phyloP scores from a whole-genome alignment of 2,329 filamentous ascomycete species.

The Pseudogymnoascus sp. region DNA sequence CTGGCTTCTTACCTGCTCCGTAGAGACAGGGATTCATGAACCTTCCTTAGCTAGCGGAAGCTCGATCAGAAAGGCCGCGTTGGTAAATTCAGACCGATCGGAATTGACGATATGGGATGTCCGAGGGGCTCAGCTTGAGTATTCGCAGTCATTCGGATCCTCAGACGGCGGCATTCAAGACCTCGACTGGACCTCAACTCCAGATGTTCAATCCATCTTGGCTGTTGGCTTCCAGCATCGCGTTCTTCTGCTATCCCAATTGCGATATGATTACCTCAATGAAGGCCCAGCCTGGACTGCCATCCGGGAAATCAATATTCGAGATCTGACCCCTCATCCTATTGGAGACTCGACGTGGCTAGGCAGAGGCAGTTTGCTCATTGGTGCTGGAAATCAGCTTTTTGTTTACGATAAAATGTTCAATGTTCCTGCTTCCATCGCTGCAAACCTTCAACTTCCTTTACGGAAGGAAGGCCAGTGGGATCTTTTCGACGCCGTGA shows the following conservation, averaged over 20 bases:
- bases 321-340: slow-evolving; percentile 76
- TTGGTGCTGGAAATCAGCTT: slow-evolving; percentile 86
- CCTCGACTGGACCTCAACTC: slow-evolving; percentile 89
- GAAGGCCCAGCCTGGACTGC: slow-evolving; percentile 84
- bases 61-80: slow-evolving; percentile 76
- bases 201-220: slow-evolving; percentile 79
- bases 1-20: slow-evolving; percentile 75
- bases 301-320: slow-evolving; percentile 74
- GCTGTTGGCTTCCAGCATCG: slow-evolving; percentile 89
- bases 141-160: slow-evolving; percentile 65
- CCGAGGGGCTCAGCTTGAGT: slow-evolving; percentile 72
- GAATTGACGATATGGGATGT: slow-evolving; percentile 89
- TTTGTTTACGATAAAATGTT: slow-evolving; percentile 78
- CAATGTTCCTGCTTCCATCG: slow-evolving; percentile 33
- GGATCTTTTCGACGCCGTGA: slow-evolving; percentile 76
- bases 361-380: slow-evolving; percentile 73
- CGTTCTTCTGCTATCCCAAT: slow-evolving; percentile 74
- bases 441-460: slow-evolving; percentile 14
- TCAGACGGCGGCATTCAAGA: slow-evolving; percentile 72
- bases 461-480: slow-evolving; percentile 19
- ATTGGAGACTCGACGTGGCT: slow-evolving; percentile 94
- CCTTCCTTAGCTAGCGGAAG: slow-evolving; percentile 78
- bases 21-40: slow-evolving; percentile 68
- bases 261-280: slow-evolving; percentile 87
- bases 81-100: slow-evolving; percentile 68